These are phyloP conservation scores for Musa beccarii DNA, from an alignment of 176 grass and related monocot species.

Conservation along the genomic window DNA sequence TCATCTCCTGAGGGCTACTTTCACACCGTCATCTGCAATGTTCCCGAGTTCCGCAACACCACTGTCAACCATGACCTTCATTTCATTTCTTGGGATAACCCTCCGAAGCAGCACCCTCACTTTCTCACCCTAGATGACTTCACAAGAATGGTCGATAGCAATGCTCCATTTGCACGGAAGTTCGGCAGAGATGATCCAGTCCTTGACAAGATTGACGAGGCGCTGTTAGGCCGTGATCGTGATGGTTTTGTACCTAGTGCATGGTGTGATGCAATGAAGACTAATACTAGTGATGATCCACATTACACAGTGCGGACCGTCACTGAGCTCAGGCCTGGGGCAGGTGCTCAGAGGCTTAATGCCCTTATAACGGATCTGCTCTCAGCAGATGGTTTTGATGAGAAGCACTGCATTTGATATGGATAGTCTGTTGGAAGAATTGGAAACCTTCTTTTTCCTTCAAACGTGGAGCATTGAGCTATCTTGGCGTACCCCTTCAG, in stretches of 20 bases:
- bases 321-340: slow-evolving; percentile 51
- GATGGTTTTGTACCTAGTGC: slow-evolving; percentile 54
- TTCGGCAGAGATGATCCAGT: slow-evolving; percentile 74
- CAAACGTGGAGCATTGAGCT: not conserved
- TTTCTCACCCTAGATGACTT: slow-evolving; percentile 64
- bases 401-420: slow-evolving; percentile 83
- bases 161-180: slow-evolving; percentile 91
- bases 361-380: slow-evolving; percentile 58
- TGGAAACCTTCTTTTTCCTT: not conserved
- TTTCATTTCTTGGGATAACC: slow-evolving; percentile 99
- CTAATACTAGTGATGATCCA: slow-evolving; percentile 34
- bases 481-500: not conserved
- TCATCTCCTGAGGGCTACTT: slow-evolving; percentile 98
- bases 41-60: slow-evolving; percentile 76
- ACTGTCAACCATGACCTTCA: slow-evolving; percentile 97
- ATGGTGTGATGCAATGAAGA: slow-evolving; percentile 56
- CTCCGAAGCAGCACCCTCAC: slow-evolving; percentile 97
- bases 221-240: slow-evolving; percentile 46
- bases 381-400: slow-evolving; percentile 62
- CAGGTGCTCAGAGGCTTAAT: slow-evolving; percentile 63
- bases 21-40: slow-evolving; percentile 97
- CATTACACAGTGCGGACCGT: slow-evolving; percentile 37
- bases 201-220: slow-evolving; percentile 80
- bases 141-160: slow-evolving; percentile 52
- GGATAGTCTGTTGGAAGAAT: not conserved